Base-by-base conservation (phyloP, 495 filamentous ascomycete species). In the Penicillium maclennaniae region DNA sequence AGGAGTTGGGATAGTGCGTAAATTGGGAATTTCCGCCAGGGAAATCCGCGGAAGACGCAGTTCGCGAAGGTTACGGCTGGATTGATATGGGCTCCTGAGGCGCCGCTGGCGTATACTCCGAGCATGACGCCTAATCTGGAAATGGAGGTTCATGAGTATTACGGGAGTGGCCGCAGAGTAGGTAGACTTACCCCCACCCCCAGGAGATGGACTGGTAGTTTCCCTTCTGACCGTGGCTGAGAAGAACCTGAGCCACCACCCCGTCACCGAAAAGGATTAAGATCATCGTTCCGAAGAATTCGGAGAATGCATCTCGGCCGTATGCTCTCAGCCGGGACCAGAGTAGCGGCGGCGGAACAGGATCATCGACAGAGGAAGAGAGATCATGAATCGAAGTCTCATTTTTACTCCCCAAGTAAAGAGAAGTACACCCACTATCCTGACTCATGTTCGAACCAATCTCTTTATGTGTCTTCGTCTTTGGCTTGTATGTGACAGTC, bases 201-300 rank as follows among this genome's bases (percentile, higher is more conserved):
- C 82, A 84, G 4, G 77, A 78, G 43, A 85, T 83, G 1, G 77
- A 81, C 55, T 84, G 80, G 56, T 85, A 85, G 45, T 73, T 58
- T 3, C 83, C 81, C 49, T 72, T 79, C 28, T 79, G 60, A 17
- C 60, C 65, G 54, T 60, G 63, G 49, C 77, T 82, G 25, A 86
- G 72, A 0, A 78, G 53, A 0, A 84, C 82, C 53, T 85, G 83
- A 0, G 83, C 83, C 25, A 86, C 77, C 27, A 68, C 72, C 2
- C 83, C 84, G 54, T 86, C 73, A 25, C 84, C 84, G 63, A 87
- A 87, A 20, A 87, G 65, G 46, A 87, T 70, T 52, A 86, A 45
- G 17, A 85, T 81, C 73, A 85, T 78, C 0, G 77, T 81, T 2
- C 84, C 84, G 45, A 82, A 79, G 68, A 87, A 85, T 46, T 87